Conservation (phyloP, 2,329 filamentous ascomycete species). For the Monascus ruber region DNA sequence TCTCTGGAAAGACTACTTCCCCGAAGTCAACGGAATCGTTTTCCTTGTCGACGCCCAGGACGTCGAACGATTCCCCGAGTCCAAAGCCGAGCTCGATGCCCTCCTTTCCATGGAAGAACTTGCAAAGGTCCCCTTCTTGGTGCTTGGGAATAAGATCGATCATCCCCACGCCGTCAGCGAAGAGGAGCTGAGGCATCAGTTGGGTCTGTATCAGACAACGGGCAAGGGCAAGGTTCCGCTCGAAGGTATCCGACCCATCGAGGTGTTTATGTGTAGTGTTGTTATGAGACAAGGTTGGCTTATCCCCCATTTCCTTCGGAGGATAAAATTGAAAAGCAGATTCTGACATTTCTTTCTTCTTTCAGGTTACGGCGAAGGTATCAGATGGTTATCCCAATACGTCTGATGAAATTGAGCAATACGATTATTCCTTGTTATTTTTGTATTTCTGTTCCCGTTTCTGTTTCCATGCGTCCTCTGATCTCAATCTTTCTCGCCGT, state of each 20-base stretch:
- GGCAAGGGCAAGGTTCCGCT: slow-evolving; percentile 90
- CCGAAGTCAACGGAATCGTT: slow-evolving; percentile 89
- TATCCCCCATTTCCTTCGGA: not conserved
- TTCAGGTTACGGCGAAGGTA: slow-evolving; percentile 71
- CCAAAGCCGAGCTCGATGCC: slow-evolving; percentile 93
- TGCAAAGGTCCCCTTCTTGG: slow-evolving; percentile 85
- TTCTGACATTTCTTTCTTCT: not conserved
- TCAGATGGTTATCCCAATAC: slow-evolving; percentile 87
- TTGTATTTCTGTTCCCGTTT: slow-evolving; percentile 4
- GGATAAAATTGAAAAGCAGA: too few relatives aligned
- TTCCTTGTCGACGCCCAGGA: slow-evolving; percentile 98
- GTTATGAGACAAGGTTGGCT: slow-evolving; percentile 83
- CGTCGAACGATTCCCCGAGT: slow-evolving; percentile 84
- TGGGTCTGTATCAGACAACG: slow-evolving; percentile 91
- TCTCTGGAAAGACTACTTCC: slow-evolving; percentile 95
- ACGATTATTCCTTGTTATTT: slow-evolving; percentile 1
- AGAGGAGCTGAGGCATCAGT: slow-evolving; percentile 82
- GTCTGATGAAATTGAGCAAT: slow-evolving; percentile 45
- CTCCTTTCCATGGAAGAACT: slow-evolving; percentile 96
- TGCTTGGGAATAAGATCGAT: slow-evolving; percentile 99
- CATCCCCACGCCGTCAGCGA: slow-evolving; percentile 91
- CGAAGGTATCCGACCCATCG: slow-evolving; percentile 86
- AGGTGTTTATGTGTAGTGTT: slow-evolving; percentile 98
- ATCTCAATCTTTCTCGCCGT: too few relatives aligned
- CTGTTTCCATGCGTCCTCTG: not conserved